Percentiles rank a stretch among this genome's conserved stretches.
Conservation (phyloP, 2,329 filamentous ascomycete species). For the Diaporthe longicolla region DNA sequence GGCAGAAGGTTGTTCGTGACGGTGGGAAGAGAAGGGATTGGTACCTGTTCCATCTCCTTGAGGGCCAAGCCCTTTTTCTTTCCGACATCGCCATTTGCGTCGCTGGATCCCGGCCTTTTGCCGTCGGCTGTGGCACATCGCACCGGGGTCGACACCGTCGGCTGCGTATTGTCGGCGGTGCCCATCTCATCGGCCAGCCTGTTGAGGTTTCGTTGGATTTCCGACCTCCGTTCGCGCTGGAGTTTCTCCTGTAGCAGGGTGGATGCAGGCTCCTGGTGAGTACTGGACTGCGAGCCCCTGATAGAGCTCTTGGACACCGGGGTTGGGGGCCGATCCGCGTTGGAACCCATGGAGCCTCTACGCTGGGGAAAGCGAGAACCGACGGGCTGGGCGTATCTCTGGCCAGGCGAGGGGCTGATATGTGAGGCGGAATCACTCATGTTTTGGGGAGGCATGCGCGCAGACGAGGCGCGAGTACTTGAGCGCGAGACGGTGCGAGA, state of each 20-base stretch:
- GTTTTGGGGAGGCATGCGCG: constrained; percentile 58
- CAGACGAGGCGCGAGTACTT: constrained; percentile 60
- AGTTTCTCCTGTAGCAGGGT: constrained; percentile 69
- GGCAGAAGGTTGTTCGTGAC: not conserved
- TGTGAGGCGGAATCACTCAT: constrained; percentile 60
- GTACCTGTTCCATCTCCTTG: constrained; percentile 78
- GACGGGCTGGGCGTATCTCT: constrained; percentile 54
- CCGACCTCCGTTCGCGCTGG: constrained; percentile 64
- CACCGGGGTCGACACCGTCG: constrained; percentile 56
- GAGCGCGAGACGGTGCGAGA: constrained; percentile 55
- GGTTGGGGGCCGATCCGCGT: constrained; percentile 55
- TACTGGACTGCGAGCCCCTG: constrained; percentile 51
- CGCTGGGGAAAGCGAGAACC: constrained; percentile 52
- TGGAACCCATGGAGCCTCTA: constrained; percentile 52
- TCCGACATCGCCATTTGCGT: constrained; percentile 54
- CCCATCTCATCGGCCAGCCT: constrained; percentile 56
- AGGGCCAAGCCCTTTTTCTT: constrained; percentile 71
- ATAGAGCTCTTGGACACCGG: constrained; percentile 59
- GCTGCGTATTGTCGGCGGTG: constrained; percentile 56
- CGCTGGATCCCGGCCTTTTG: constrained; percentile 60
- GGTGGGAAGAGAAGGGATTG: not conserved
- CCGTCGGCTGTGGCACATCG: constrained; percentile 52
- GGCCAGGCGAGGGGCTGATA: constrained; percentile 54
- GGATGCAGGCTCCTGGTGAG: constrained; percentile 58
- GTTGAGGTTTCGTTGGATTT: constrained; percentile 60